Evolutionary conservation across 495 filamentous ascomycete species (phyloP), one percentile per base, ranked within the genome.

Genomic region (Acidomyces sp.): DNA sequence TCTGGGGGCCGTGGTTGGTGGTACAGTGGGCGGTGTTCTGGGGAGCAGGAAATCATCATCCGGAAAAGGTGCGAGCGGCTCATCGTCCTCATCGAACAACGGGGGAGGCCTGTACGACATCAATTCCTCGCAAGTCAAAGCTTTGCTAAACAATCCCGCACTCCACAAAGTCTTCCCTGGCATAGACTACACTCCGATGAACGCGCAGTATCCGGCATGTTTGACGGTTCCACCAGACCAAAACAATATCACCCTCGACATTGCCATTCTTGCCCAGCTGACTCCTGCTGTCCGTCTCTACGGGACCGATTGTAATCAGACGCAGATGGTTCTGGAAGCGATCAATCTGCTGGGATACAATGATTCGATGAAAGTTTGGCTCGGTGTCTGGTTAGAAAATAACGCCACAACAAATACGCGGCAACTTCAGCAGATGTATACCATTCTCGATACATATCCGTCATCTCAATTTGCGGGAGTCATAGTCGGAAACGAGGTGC

Each of bases 221-320:
- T 46, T 88, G 27, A 65, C 67, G 40, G 70, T 77, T 52, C 82
- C 82, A 4, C 81, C 88, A 0, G 81, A 74, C 3, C 90, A 94
- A 57, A 93, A 95, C 63, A 94, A 95, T 52, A 69, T 97, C 51
- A 97, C 90, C 4, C 74, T 81, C 27, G 90, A 97, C 53, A 62
- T 97, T 38, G 90, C 90, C 18, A 78, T 94, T 7, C 72, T 97
- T 13, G 86, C 84, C 3, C 86, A 94, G 56, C 67, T 97, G 23
- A 95, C 85, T 41, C 86, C 93, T 57, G 78, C 73, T 2, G 69
- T 97, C 30, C 82, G 88, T 1, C 70, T 96, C 11, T 97, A 97
- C 57, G 90, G 90, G 18, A 95, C 84, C 12, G 90, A 97, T 62
- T 97, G 90, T 70, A 95, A 96, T 57, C 88, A 95, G 60, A 95